Evolutionary conservation across 768 basidiomycete species (phyloP), one percentile per base, ranked within the genome.

Genomic region (Amanita subjunquillea): DNA sequence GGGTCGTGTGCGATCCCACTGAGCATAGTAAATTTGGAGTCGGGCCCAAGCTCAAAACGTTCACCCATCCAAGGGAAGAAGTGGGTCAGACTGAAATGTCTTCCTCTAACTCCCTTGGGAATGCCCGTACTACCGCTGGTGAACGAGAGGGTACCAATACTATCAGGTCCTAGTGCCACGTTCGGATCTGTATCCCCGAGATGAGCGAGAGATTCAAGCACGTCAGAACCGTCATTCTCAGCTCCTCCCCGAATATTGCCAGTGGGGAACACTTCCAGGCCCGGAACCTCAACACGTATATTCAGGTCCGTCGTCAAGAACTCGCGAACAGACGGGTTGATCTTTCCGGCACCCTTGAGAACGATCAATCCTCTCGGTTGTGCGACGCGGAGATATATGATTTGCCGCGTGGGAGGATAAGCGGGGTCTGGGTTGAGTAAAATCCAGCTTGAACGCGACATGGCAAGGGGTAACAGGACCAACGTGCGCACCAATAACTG

Each of bases 11-110:
- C 96, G 51, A 99, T 99, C 17, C 96, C 96, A 59, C 91, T 94
- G 29, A 99, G 78, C 96, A 99, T 98, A 0, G 96, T 98, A 62
- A 96, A 99, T 67, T 82, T 90, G 56, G 88, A 91, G 29, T 74
- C 68, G 54, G 82, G 73, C 36, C 74, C 71, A 45, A 99, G 69
- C 1, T 78, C 83, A 63, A 98, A 99, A 29, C 83, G 70, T 63
- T 91, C 71, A 20, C 87, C 86, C 96, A 99, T 98, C 96, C 96
- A 99, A 2, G 94, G 94, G 80, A 98, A 98, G 77, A 98, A 99
- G 65, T 98, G 96, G 0, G 96, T 99, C 58, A 99, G 70, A 58
- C 88, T 91, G 68, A 88, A 98, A 65, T 99, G 96, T 42, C 96
- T 73, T 0, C 96, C 96, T 55, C 79, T 80, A 17, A 99, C 95